Evolutionary conservation across 202 grass and related monocot genomes (phyloP), one percentile per base, ranked within the genome.

Genomic region (Elaeis oleifera): DNA sequence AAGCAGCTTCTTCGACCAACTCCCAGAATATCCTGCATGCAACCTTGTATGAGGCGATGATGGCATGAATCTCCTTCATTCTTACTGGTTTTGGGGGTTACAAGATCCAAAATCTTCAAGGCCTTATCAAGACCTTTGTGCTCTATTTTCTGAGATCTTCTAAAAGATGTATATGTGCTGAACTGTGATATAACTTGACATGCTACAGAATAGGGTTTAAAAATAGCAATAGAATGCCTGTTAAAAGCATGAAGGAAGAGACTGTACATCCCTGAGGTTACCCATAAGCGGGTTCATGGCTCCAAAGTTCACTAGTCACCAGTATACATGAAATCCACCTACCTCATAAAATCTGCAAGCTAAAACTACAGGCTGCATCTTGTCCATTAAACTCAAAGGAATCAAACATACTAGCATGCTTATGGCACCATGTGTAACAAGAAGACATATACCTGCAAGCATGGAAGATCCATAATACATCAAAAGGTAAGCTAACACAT

Each of bases 21-120:
- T 50, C 71, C 75, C 60, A 82, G 50, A 23, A 90, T 71, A 58
- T 74, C 81, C 68, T 56, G 60, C 78, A 85, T 85, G 49, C 75
- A 82, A 66, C 71, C 51, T 9, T 53, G 63, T 61, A 90, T 74
- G 68, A 90, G 68, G 51, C 64, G 78, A 28, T 20, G 72, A 74
- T 85, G 81, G 31, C 68, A 63, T 15, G 49, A 57, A 57, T 67
- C 53, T 2, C 60, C 69, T 31, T 67, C 20, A 19, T 16, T 57
- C 39, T 51, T 22, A 16, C 8, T 32, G 61, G 65, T 80, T 22
- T 18, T 22, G 50, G 84, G 71, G 51, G 65, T 17, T 20, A 74
- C 15, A 4, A 79, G 79, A 18, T 79, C 71, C 53, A 87, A 69
- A 52, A 82, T 11, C 32, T 55, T 76, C 72, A 82, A 59, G 29